Evolutionary conservation across 2,329 filamentous ascomycete species (phyloP), one percentile per base, ranked within the genome.

Genomic region (Pleomassaria siparia): DNA sequence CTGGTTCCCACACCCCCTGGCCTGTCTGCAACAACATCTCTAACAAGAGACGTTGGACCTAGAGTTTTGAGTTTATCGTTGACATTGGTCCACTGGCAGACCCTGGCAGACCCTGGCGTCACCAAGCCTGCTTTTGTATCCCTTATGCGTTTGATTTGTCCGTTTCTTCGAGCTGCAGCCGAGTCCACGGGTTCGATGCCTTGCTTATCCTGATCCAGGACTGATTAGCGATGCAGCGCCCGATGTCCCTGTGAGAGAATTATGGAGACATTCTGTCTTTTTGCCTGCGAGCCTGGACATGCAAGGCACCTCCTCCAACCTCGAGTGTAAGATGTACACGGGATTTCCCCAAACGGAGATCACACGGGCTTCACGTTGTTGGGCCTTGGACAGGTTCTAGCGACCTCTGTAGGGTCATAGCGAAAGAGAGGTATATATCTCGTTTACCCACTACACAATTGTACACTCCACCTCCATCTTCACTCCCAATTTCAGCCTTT

Each of bases 11-110:
- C 33, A 29, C 39, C 46, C 56, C 60, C 60, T 51, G 47, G 51
- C 40, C 54, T 53, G 42, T 58, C 65, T 70, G 67, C 53, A 59
- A 70, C 66, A 64, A 50, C 37, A 32, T 64, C 63, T 69, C 65
- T 59, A 55, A 70, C 67, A 50, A 44, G 36, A 50, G 46, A 59
- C 55, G 67, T 69, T 66, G 54, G 58, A 62, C 42, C 54, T 50
- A 49, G 40, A 53, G 58, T 59, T 56, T 55, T 49, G 50, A 51
- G 55, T 46, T 35, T 41, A 48, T 46, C 46, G 22, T 47, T 57
- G 46, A 49, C 45, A 55, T 55, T 54, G 54, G 55, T 51, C 51
- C 46, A 40, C 53, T 37, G 45, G 53, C 54, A 50, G 58, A 25
- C 45, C 42, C 53, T 37, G 45, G 53, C 54, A 50, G 58, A 25